Base-by-base conservation (phyloP, 2,329 filamentous ascomycete genomes). In the Coccinonectria pachysandricola region DNA sequence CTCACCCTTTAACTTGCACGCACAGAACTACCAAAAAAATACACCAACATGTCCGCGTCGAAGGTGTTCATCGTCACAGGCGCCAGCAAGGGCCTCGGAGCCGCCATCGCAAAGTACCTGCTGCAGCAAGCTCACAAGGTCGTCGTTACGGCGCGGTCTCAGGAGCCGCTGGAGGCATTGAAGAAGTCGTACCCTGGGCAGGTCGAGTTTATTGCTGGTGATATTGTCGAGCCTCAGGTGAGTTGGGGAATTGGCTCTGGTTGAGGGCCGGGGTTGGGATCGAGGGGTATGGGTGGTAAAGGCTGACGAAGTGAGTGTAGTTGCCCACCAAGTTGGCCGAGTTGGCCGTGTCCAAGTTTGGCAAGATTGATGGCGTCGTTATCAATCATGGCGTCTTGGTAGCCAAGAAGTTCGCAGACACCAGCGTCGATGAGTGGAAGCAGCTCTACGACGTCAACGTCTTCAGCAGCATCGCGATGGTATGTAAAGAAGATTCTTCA, bases 371-470 rank as follows among this genome's bases (percentile, higher is more conserved):
- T 49, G 80, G 77, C 2, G 52, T 98, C 22, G 73, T 98, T 8
- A 60, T 96, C 35, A 96, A 96, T 53, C 91, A 98, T 50, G 87
- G 86, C 12, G 64, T 75, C 1, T 58, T 98, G 22, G 69, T 75
- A n/a, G 81, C 85, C 1, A 76, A 92, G 21, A 73, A 71, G 26
- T 60, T 96, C 22, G 73, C 60, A 4, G 71, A 88, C 29, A 65
- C 68, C 10, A 69, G 71, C n/a, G 48, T 75, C 0, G 74, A 80
- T 19, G 77, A 81, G 34, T 95, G 87, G 83, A 78, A 75, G 45
- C 56, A 60, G 2, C 63, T 70, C 7, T 95, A 85, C 54, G 78
- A 93, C 42, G 64, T 85, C 35, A 96, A 96, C 51, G 75, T 96
- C 42, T 86, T 95, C 51, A 88, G 84, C 40, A 75, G 75, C 15